Conservation (phyloP, 352 stramenopile genomes). For the Peronospora tabacina region DNA sequence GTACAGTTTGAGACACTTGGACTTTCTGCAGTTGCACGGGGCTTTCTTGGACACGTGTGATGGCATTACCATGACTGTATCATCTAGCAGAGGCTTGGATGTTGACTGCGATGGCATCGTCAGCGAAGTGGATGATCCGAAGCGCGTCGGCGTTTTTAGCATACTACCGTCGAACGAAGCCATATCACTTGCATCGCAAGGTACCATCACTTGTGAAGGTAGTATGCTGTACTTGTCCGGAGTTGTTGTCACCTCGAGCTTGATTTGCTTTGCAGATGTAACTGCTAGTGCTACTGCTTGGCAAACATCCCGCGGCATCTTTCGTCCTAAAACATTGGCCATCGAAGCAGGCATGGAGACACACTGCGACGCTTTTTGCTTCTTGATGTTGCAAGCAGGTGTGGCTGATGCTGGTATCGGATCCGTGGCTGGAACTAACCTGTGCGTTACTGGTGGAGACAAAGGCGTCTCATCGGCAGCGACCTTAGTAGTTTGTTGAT, state of each 20-base stretch:
- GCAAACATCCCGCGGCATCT: conserved; percentile 4
- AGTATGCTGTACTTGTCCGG: conserved; percentile 4
- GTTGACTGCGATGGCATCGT: conserved; percentile 24
- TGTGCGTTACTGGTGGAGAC: conserved; percentile 15
- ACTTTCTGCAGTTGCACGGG: conserved; percentile 96
- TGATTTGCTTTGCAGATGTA: conserved; percentile 25
- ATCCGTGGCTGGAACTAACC: conserved; percentile 13
- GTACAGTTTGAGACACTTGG: conserved; percentile 94
- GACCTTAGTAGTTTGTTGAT: conserved; percentile 3
- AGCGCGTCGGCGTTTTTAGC: conserved; percentile 24
- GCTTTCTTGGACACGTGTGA: conserved; percentile 41
- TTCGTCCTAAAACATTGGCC: conserved; percentile 9
- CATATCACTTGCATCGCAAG: conserved; percentile 1
- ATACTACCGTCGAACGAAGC: conserved; percentile 12
- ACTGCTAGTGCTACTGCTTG: conserved; percentile 10
- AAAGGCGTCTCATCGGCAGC: conserved; percentile 4
- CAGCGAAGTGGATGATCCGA: conserved; percentile 13
- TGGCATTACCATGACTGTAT: conserved; percentile 5
- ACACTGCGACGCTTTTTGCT: conserved; percentile 21
- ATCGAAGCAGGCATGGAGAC: conserved; percentile 19
- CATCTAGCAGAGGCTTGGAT: conserved; percentile 12
- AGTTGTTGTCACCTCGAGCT: conserved; percentile 12
- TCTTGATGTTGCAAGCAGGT: conserved; percentile 14
- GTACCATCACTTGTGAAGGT: conserved; percentile 4
- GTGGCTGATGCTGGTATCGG: conserved; percentile 7